Conservation (phyloP, 2,329 filamentous ascomycete species). For the Alternaria panax region DNA sequence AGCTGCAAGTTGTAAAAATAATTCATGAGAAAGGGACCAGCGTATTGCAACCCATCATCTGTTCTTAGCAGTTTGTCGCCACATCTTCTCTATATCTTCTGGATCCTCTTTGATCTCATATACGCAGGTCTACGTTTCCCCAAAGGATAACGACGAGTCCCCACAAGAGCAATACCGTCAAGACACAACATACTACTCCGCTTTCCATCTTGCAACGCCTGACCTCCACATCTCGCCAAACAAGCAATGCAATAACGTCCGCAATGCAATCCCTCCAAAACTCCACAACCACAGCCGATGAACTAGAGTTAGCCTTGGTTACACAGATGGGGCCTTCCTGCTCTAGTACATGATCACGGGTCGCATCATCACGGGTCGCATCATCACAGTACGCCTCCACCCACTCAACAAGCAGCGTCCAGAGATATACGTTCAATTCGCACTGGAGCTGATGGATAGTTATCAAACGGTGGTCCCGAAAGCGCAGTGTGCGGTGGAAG, state of each 20-base stretch:
- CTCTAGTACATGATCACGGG: neutral
- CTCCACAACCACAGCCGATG: neutral
- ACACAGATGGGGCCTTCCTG: neutral
- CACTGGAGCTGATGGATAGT: neutral
- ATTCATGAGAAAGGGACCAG: neutral
- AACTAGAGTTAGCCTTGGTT: neutral
- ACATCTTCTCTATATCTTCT: neutral
- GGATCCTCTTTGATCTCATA: neutral
- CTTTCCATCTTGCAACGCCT: neutral
- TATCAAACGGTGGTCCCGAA: neutral
- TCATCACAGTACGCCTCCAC: neutral
- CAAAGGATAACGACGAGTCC: neutral
- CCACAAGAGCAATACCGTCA: neutral
- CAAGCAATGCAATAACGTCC: constrained; percentile 2
- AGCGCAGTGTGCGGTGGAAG: constrained; percentile 5
- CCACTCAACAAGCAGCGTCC: constrained; percentile 11
- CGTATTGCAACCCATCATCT: too few species aligned
- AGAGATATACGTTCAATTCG: constrained; percentile 10
- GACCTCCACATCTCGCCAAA: constrained; percentile 10
- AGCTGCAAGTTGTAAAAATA: too few species aligned
- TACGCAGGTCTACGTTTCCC: neutral
- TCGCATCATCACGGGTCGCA: neutral
- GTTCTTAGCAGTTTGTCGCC: neutral
- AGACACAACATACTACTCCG: neutral
- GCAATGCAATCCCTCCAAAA: constrained; percentile 3